These are phyloP conservation scores for Lavandula angustifolia DNA, from an alignment of 257 asterid genomes.

Conservation along the genomic window DNA sequence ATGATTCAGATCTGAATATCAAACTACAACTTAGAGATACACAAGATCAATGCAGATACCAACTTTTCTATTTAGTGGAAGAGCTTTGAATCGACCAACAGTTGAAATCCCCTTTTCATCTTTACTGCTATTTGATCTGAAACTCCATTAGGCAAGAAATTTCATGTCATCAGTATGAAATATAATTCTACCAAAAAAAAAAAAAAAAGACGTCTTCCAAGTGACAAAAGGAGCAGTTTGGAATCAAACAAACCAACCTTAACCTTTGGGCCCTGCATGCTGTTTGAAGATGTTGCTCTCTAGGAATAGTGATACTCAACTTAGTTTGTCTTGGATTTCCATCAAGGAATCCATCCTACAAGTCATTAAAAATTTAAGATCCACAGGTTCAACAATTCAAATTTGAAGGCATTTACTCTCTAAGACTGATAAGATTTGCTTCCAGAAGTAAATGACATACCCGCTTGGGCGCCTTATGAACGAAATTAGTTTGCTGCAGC, in stretches of 20 bases:
- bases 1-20: constrained; percentile 26
- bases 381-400: constrained; percentile 8
- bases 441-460: constrained; percentile 41
- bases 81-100: constrained; percentile 77
- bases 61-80: constrained; percentile 87
- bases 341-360: constrained; percentile 17
- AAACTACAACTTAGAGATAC: constrained; percentile 22
- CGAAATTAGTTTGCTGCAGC: constrained; percentile 61
- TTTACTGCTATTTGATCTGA: constrained; percentile 61
- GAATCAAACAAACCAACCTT: constrained; percentile 44
- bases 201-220: background rate
- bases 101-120: constrained; percentile 51
- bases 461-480: constrained; percentile 79
- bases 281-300: constrained; percentile 82
- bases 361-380: constrained; percentile 7
- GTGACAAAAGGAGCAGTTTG: constrained; percentile 13
- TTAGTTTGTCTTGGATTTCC: constrained; percentile 42
- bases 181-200: background rate
- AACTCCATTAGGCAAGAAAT: constrained; percentile 29
- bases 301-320: constrained; percentile 73
- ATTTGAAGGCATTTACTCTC: background rate
- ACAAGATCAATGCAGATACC: constrained; percentile 31
- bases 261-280: constrained; percentile 72
- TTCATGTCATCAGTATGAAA: constrained; percentile 3
- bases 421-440: background rate